These are phyloP conservation scores for Monosporascus sp. DNA, from an alignment of 2,329 filamentous ascomycete genomes.

Conservation along the genomic window DNA sequence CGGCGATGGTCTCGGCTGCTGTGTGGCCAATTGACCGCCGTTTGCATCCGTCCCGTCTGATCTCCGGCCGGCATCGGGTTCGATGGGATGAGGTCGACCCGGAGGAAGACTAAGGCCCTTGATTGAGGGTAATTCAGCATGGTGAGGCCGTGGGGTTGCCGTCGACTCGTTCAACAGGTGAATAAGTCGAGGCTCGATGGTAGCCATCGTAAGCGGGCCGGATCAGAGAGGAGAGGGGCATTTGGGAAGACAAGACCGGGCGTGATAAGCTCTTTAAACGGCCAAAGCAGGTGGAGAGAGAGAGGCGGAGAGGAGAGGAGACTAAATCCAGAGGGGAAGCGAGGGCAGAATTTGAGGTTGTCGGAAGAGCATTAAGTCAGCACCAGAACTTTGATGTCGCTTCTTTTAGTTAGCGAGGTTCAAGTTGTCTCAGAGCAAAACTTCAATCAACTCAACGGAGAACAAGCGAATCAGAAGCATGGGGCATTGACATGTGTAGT, in stretches of 20 bases:
- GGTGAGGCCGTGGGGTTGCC: constrained; percentile 40
- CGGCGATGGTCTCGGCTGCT: constrained; percentile 23
- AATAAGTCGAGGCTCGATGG: constrained; percentile 63
- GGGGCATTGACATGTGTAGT: neutral
- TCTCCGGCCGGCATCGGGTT: constrained; percentile 40
- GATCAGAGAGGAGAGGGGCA: constrained; percentile 27
- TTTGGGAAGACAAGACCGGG: constrained; percentile 25
- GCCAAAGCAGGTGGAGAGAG: constrained; percentile 1
- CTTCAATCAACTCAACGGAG: neutral
- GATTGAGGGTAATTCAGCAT: constrained; percentile 48
- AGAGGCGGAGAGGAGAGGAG: constrained; percentile 4
- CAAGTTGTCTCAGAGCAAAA: neutral
- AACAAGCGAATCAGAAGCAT: neutral
- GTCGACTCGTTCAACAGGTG: constrained; percentile 56
- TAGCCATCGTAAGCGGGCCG: constrained; percentile 48
- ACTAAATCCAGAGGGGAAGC: constrained; percentile 4
- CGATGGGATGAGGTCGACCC: constrained; percentile 40
- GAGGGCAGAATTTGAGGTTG: neutral
- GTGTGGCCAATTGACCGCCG: constrained; percentile 18
- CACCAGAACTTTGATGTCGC: neutral
- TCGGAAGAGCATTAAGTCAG: constrained; percentile 1
- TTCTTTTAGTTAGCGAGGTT: neutral
- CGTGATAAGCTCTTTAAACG: neutral
- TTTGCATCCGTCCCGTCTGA: constrained; percentile 29
- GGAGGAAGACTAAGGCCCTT: constrained; percentile 41